phyloP scores from a whole-genome alignment of 495 filamentous ascomycete genomes.

The Neurospora tetrasperma region DNA sequence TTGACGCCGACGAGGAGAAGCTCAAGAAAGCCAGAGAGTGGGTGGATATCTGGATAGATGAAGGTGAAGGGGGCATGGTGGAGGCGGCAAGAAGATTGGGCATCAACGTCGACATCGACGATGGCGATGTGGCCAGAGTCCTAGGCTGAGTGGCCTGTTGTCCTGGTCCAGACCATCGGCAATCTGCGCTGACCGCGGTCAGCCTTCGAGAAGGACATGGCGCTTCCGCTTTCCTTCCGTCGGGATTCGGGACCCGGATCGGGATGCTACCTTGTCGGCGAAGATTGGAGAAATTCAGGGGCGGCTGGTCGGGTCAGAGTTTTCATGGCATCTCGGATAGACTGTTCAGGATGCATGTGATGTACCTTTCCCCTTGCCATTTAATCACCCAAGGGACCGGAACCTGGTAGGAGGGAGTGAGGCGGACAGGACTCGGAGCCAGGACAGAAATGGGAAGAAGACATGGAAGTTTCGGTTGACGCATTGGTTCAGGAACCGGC shows the following conservation, averaged over 20 bases:
- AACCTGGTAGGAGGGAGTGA: not conserved
- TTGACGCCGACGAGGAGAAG: constrained; percentile 38
- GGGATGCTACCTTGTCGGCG: not conserved
- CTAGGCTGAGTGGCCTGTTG: not conserved
- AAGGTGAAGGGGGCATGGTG: constrained; percentile 41
- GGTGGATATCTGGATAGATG: constrained; percentile 53
- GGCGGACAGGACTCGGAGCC: not conserved
- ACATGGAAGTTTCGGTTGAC: not conserved
- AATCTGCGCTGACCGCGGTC: not conserved
- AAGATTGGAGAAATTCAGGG: not conserved
- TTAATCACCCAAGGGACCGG: not conserved
- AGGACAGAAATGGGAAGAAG: not conserved
- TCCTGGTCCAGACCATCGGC: not conserved
- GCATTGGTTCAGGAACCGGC: not conserved
- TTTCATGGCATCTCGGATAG: not conserved
- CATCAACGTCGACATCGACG: not conserved
- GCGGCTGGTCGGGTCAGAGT: not conserved
- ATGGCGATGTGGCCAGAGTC: not conserved
- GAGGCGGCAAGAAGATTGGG: constrained; percentile 42
- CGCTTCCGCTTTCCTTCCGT: not conserved
- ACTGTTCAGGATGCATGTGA: not conserved
- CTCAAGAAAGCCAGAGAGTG: constrained; percentile 46
- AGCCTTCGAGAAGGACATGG: not conserved
- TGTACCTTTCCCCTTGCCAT: not conserved
- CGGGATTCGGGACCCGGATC: not conserved